phyloP scores from a whole-genome alignment of 176 grass and related monocot genomes.

The Zoysia pacifica region DNA sequence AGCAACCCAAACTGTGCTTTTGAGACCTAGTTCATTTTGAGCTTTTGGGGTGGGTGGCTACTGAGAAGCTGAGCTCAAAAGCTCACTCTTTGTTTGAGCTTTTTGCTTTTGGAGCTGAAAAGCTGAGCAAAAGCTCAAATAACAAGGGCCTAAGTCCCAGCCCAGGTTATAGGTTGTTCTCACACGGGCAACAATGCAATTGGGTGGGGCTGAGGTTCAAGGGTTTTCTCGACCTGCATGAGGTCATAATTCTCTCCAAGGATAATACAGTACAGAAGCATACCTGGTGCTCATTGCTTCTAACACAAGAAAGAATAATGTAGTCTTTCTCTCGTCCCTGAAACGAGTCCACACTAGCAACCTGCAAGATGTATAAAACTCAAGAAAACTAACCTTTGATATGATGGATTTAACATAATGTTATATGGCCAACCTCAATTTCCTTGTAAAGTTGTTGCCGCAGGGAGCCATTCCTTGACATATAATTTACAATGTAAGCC shows the following conservation, averaged over 20 bases:
- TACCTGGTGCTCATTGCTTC: slow-evolving; percentile 99
- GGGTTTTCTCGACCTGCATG: no score
- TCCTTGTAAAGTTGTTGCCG: slow-evolving; percentile 98
- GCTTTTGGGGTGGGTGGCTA: no score
- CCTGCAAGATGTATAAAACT: slow-evolving; percentile 54
- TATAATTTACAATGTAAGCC: slow-evolving; percentile 98
- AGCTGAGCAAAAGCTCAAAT: no score
- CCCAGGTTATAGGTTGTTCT: no score
- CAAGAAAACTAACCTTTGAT: slow-evolving; percentile 23
- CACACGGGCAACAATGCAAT: no score
- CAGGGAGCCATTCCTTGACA: slow-evolving; percentile 96
- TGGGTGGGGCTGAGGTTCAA: no score
- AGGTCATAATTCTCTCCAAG: not conserved
- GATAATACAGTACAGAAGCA: slow-evolving; percentile 22
- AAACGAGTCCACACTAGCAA: slow-evolving; percentile 98
- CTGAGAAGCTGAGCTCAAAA: no score
- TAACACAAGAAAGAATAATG: slow-evolving; percentile 98
- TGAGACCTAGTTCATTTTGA: no score
- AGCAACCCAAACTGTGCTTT: no score
- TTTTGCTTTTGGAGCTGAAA: no score
- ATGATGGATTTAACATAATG: not conserved
- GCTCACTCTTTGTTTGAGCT: no score
- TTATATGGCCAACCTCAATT: slow-evolving; percentile 72
- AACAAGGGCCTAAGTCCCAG: no score
- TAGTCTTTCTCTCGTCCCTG: slow-evolving; percentile 99